Percentiles rank a stretch among this genome's conserved stretches.
Conservation (phyloP, 495 filamentous ascomycete genomes). For the Penicillium macrosclerotiorum region DNA sequence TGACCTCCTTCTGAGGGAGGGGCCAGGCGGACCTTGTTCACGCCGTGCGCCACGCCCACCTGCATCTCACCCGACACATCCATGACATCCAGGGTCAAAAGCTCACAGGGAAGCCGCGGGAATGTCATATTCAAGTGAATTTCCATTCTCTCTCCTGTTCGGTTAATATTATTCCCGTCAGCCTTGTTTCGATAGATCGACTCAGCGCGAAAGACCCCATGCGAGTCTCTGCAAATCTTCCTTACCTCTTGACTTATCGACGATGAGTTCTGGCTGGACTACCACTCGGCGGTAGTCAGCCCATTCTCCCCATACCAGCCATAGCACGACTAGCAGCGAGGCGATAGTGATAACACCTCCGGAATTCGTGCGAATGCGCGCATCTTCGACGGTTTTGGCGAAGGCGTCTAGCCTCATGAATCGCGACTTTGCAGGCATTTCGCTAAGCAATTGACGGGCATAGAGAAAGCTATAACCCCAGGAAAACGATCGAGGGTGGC, state of each 20-base stretch:
- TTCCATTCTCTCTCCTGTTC: constrained; percentile 91
- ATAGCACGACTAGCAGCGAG: constrained; percentile 82
- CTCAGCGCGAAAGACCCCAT: background rate
- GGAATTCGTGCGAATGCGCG: constrained; percentile 92
- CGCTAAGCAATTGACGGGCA: constrained; percentile 29
- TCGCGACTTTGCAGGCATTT: constrained; percentile 65
- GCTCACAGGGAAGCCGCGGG: constrained; percentile 88
- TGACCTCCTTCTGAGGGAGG: constrained; percentile 69
- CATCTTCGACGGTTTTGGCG: constrained; percentile 98
- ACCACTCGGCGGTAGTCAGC: constrained; percentile 82
- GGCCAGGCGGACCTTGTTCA: constrained; percentile 81
- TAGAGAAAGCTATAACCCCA: constrained; percentile 14
- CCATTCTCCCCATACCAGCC: constrained; percentile 94
- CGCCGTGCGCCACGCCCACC: constrained; percentile 85
- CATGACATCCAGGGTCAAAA: constrained; percentile 97
- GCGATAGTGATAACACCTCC: constrained; percentile 92
- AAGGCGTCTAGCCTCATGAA: constrained; percentile 97
- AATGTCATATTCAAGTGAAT: constrained; percentile 98
- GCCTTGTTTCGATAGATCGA: background rate
- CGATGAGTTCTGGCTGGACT: constrained; percentile 88
- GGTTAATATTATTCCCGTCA: background rate
- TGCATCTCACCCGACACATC: constrained; percentile 97
- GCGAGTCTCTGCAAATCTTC: background rate
- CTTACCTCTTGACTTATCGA: constrained; percentile 91
- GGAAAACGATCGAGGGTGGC: constrained; percentile 1